Percentiles rank a stretch among this genome's conserved stretches.
These are phyloP conservation scores for Hypoxylon lienhwacheense DNA, from an alignment of 495 filamentous ascomycete genomes.

Conservation along the genomic window DNA sequence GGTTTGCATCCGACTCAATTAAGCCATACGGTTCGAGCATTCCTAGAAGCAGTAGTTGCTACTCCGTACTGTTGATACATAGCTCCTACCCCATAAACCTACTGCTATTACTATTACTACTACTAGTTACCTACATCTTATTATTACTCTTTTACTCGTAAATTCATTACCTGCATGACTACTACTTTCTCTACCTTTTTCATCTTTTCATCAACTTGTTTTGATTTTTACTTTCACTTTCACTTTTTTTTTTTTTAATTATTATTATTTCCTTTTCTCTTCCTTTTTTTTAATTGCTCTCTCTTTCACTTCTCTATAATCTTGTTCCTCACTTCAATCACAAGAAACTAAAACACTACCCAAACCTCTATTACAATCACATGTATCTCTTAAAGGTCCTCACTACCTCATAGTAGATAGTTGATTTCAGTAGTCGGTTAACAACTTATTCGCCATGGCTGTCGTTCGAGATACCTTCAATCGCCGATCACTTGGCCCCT, in stretches of 20 bases:
- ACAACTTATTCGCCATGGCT: constrained; percentile 36
- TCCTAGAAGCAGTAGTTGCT: constrained; percentile 20
- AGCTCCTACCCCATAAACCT: too few species aligned
- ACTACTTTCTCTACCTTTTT: too few species aligned
- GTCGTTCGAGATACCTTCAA: constrained; percentile 45
- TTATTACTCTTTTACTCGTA: too few species aligned
- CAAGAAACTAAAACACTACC: too few species aligned
- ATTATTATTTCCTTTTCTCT: not conserved
- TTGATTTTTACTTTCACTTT: constrained; percentile 5
- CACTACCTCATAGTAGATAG: constrained; percentile 21
- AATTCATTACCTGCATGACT: too few species aligned
- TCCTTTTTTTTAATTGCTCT: not conserved
- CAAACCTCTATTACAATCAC: constrained; percentile 33
- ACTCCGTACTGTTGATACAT: too few species aligned
- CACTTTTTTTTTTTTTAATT: not conserved
- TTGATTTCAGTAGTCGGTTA: constrained; percentile 31
- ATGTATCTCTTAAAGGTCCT: constrained; percentile 28
- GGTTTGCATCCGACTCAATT: constrained; percentile 14
- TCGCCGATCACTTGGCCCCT: constrained; percentile 47
- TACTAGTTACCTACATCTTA: too few species aligned
- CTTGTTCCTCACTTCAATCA: not conserved
- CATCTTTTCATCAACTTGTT: too few species aligned
- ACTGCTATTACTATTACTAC: too few species aligned
- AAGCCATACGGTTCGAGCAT: constrained; percentile 22
- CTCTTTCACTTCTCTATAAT: not conserved